These are phyloP conservation scores for Didymella segeticola DNA, from an alignment of 2,329 filamentous ascomycete species.

Conservation along the genomic window DNA sequence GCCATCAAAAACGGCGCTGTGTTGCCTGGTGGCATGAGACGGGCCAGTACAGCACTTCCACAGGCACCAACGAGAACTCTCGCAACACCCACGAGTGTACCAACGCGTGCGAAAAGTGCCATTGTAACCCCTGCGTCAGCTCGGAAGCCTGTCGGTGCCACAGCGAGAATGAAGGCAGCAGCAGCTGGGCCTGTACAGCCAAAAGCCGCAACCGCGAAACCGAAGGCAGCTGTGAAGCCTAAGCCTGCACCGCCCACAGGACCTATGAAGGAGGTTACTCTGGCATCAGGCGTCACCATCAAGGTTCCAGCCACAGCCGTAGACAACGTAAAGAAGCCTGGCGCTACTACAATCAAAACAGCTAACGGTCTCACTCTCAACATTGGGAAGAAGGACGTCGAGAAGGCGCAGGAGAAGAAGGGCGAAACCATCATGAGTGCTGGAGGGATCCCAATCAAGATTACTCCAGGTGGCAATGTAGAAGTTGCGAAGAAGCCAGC, in stretches of 20 bases:
- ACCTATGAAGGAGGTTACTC: slow-evolving; percentile 40
- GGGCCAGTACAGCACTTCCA: slow-evolving; percentile 39
- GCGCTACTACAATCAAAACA: slow-evolving; percentile 33
- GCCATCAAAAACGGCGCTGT: slow-evolving; percentile 46
- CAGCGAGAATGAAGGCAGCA: slow-evolving; percentile 14
- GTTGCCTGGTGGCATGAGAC: slow-evolving; percentile 39
- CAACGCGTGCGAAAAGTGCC: slow-evolving; percentile 36
- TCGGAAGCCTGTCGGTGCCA: slow-evolving; percentile 19
- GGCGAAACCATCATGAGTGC: slow-evolving; percentile 37
- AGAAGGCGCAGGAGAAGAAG: slow-evolving; percentile 40
- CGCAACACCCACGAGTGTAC: slow-evolving; percentile 23
- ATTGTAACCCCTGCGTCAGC: slow-evolving; percentile 26
- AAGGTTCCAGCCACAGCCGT: slow-evolving; percentile 41
- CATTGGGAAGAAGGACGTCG: slow-evolving; percentile 42
- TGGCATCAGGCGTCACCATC: slow-evolving; percentile 42
- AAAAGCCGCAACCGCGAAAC: slow-evolving; percentile 6
- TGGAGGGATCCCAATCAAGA: slow-evolving; percentile 43
- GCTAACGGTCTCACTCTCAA: slow-evolving; percentile 40
- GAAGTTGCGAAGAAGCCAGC: slow-evolving; percentile 26
- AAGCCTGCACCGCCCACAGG: slow-evolving; percentile 25
- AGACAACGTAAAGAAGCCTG: slow-evolving; percentile 41
- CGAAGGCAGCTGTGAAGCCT: slow-evolving; percentile 2
- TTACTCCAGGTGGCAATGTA: slow-evolving; percentile 36
- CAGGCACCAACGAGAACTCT: slow-evolving; percentile 33
- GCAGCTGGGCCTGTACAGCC: slow-evolving; percentile 19